phyloP scores from a whole-genome alignment of 805 yeast species.

The Monosporozyma yasuniensis region DNA sequence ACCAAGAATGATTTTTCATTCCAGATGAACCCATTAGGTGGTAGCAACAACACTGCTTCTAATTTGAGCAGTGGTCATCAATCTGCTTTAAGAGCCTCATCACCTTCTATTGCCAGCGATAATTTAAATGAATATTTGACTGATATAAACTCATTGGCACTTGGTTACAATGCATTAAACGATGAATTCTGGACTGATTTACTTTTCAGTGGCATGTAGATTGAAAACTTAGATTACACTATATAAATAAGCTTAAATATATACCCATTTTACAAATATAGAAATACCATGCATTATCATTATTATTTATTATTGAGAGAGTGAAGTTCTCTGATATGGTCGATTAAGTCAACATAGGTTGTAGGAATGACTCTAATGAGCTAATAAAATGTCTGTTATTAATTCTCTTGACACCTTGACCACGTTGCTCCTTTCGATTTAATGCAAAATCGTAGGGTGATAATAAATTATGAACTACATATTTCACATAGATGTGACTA shows the following conservation, averaged over 20 bases:
- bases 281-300: not conserved
- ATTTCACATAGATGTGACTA: constrained; percentile 25
- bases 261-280: not conserved
- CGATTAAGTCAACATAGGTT: constrained; percentile 24
- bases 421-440: constrained; percentile 22
- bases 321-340: too few relatives aligned
- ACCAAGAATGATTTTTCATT: not conserved
- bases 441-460: constrained; percentile 29
- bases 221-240: not conserved
- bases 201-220: constrained; percentile 14
- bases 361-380: constrained; percentile 23
- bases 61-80: not conserved
- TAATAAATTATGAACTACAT: constrained; percentile 24
- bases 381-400: constrained; percentile 22
- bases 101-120: constrained; percentile 34
- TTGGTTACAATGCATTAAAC: constrained; percentile 46
- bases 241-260: not conserved
- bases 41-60: not conserved
- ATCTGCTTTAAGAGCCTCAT: constrained; percentile 10
- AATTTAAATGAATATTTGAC: constrained; percentile 25
- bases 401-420: constrained; percentile 28
- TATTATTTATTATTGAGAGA: too few relatives aligned
- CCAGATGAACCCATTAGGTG: not conserved
- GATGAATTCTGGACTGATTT: constrained; percentile 67
- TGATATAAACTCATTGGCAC: constrained; percentile 34